Evolutionary conservation across 352 stramenopile species (phyloP).

Genomic region (Globisporangium rhizosaccharum): DNA sequence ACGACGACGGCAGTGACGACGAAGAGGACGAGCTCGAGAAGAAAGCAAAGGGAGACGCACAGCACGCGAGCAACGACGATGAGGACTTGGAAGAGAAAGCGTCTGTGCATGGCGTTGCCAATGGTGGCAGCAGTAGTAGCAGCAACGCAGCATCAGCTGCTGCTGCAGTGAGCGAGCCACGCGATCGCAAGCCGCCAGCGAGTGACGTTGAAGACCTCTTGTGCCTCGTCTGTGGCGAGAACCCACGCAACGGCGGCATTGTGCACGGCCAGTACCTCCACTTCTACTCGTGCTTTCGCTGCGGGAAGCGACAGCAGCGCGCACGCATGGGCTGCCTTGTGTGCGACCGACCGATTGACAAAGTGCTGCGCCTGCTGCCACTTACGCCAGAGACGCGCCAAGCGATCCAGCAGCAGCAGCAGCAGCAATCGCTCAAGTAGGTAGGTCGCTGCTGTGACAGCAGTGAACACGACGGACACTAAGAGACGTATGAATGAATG

Average conservation of each 20-base stretch:
- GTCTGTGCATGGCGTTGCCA: no score
- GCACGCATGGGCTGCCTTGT: slow-evolving; percentile 57
- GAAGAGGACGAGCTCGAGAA: slow-evolving; percentile 34
- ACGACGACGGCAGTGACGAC: slow-evolving; percentile 33
- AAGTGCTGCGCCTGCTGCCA: slow-evolving; percentile 63
- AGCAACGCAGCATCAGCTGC: no score
- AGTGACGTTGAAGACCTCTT: slow-evolving; percentile 44
- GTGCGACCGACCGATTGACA: slow-evolving; percentile 76
- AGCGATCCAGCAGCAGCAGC: slow-evolving; percentile 30
- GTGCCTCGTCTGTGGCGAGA: slow-evolving; percentile 63
- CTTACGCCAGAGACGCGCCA: slow-evolving; percentile 48
- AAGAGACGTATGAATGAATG: background rate
- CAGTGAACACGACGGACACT: background rate
- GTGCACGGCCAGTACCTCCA: slow-evolving; percentile 79
- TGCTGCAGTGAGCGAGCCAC: no score
- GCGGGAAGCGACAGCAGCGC: slow-evolving; percentile 57
- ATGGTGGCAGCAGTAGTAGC: background rate
- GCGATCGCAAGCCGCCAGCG: background rate
- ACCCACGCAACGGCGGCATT: slow-evolving; percentile 55
- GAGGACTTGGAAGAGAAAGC: background rate
- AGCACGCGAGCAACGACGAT: background rate
- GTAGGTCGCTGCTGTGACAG: background rate
- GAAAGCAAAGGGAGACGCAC: background rate
- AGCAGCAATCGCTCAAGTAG: slow-evolving; percentile 4
- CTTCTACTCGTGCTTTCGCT: slow-evolving; percentile 77